These are phyloP conservation scores for Aspergillus nomiae DNA, from an alignment of 2,329 filamentous ascomycete genomes.

Conservation along the genomic window DNA sequence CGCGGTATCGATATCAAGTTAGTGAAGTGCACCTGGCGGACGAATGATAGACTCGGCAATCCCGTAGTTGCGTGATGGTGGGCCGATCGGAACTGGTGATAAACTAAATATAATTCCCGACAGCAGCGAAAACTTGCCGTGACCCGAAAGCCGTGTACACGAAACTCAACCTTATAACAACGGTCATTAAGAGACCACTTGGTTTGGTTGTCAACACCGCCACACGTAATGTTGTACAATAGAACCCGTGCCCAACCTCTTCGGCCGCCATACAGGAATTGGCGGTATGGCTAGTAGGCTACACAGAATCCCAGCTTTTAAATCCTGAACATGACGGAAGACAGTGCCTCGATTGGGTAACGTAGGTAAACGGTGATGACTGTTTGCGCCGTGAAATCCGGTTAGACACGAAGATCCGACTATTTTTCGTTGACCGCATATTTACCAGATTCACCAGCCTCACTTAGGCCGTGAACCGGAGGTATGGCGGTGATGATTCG, in stretches of 20 bases:
- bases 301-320: not conserved
- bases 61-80: constrained; percentile 7
- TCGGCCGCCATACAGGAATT: not conserved
- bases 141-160: constrained; percentile 1
- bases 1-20: not conserved
- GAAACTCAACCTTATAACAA: not conserved
- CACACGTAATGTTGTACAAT: not conserved
- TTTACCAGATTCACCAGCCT: not conserved
- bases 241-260: not conserved
- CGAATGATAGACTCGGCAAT: constrained; percentile 8
- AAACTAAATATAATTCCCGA: constrained; percentile 1
- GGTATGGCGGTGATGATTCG: not conserved
- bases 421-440: not conserved
- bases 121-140: not conserved
- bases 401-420: not conserved
- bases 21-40: not conserved
- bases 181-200: not conserved
- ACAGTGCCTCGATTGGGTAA: not conserved
- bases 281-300: not conserved
- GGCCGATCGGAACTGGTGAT: not conserved
- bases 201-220: not conserved
- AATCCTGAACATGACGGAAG: not conserved
- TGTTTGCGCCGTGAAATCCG: not conserved
- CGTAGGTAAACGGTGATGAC: not conserved
- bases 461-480: not conserved